Evolutionary conservation across 2,329 filamentous ascomycete genomes (phyloP), one percentile per base, ranked within the genome.

Genomic region (Pseudogymnoascus sp.): DNA sequence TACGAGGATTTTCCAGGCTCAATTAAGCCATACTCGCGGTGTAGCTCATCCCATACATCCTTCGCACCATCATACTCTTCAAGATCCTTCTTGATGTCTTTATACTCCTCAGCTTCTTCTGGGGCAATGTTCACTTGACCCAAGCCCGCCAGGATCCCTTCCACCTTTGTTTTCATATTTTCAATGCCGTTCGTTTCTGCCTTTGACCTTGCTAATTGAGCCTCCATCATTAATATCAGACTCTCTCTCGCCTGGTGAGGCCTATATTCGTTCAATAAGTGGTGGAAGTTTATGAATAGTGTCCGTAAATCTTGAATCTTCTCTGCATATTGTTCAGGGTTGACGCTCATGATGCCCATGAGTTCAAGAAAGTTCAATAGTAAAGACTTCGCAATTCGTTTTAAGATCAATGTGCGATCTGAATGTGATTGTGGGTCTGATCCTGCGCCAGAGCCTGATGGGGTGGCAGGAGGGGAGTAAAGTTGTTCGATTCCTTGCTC

Each of bases 231-330:
- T 68, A 88, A 77, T 34, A 96, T 96, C 64, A 96, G 79, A 28
- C 88, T 92, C 77, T 97, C 93, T 49, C 93, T 80, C 23, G 93
- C 92, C 77, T 97, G 93, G 73, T 97, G 93, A 8, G 93, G 93
- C 34, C 93, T 84, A 76, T 96, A 97, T 75, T 96, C 88, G 75
- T 99, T 99, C 68, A 97, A 86, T 62, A 96, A 82, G 71, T 96
- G 91, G 76, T 97, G 92, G 71, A 96, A 89, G 74, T 97, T 97
- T 74, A 93, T 87, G 66, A 96, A 88, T 28, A 97, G 78, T 14
- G 88, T 92, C 70, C 89, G 83, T 34, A 99, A 77, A 74, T 97
- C 89, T 49, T 85, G 80, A 53, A 93, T 82, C 73, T 96, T 96
- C 43, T 85, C 82, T 25, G 83, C 79, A 61, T 86, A 88, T 73